Evolutionary conservation across 2,329 filamentous ascomycete species (phyloP).

Genomic region (Leptographium flavum): DNA sequence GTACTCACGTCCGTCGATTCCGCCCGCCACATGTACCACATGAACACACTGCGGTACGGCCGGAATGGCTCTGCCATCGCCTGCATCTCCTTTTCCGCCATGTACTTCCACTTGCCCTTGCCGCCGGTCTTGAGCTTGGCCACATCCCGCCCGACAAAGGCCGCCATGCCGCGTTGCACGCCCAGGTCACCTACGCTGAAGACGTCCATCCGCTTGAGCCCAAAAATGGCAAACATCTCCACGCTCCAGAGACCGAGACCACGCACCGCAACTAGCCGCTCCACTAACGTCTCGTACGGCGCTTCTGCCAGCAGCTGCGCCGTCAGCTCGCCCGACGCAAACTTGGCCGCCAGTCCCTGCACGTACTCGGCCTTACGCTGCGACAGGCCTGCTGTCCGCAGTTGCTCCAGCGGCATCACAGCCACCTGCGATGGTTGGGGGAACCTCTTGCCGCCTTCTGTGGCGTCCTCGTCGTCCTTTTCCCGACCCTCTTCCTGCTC

Average conservation of each 20-base stretch:
- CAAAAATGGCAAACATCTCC: slow-evolving; percentile 97
- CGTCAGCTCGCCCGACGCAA: slow-evolving; percentile 58
- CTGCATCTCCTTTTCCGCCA: slow-evolving; percentile 85
- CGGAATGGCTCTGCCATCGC: slow-evolving; percentile 66
- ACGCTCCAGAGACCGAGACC: slow-evolving; percentile 85
- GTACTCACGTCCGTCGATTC: slow-evolving; percentile 62
- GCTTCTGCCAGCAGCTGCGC: slow-evolving; percentile 63
- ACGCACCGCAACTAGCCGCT: slow-evolving; percentile 69
- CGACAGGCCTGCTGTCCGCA: slow-evolving; percentile 78
- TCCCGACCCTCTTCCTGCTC: slow-evolving; percentile 5
- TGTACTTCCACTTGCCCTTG: slow-evolving; percentile 93
- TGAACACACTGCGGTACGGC: slow-evolving; percentile 83
- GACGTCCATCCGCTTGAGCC: slow-evolving; percentile 86
- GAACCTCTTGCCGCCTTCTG: slow-evolving; percentile 31
- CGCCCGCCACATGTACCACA: slow-evolving; percentile 97
- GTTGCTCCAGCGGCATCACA: slow-evolving; percentile 42
- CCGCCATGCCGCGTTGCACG: slow-evolving; percentile 88
- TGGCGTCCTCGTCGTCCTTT: slow-evolving; percentile 3
- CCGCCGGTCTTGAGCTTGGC: slow-evolving; percentile 71
- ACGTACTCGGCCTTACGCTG: slow-evolving; percentile 96
- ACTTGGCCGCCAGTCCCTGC: slow-evolving; percentile 70
- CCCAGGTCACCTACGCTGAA: slow-evolving; percentile 87
- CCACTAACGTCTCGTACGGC: slow-evolving; percentile 72
- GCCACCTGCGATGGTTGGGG: slow-evolving; percentile 65
- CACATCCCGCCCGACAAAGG: slow-evolving; percentile 70